Evolutionary conservation across 2,329 filamentous ascomycete genomes (phyloP).

Genomic region (Sarocladiaceae sp.): DNA sequence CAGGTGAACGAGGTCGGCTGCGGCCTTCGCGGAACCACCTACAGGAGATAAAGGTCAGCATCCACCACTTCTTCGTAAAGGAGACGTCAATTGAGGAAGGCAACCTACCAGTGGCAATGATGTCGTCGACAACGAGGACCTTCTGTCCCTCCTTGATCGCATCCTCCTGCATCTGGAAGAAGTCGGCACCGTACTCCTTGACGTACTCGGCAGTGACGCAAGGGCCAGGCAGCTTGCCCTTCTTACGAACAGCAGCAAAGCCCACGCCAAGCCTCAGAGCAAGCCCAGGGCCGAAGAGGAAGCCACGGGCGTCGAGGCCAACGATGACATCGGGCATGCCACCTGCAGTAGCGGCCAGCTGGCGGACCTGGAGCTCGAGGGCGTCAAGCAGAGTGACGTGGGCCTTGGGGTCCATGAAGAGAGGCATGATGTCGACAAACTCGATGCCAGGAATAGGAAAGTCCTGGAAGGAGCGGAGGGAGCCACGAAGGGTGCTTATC

Average conservation of each 20-base stretch:
- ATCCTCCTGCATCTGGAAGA: constrained; percentile 91
- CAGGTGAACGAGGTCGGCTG: constrained; percentile 77
- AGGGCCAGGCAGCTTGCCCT: constrained; percentile 89
- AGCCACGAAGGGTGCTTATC: constrained; percentile 63
- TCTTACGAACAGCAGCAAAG: constrained; percentile 91
- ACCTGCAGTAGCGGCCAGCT: constrained; percentile 48
- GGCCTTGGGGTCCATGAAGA: constrained; percentile 72
- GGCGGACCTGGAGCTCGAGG: constrained; percentile 73
- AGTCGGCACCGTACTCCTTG: constrained; percentile 95
- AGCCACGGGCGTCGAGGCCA: constrained; percentile 88
- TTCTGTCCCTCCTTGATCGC: constrained; percentile 80
- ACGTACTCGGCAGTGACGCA: constrained; percentile 79
- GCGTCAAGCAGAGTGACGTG: constrained; percentile 76
- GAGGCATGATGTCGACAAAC: constrained; percentile 96
- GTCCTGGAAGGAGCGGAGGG: constrained; percentile 81
- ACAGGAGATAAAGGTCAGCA: constrained; percentile 10
- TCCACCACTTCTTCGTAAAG: background rate
- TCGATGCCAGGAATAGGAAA: constrained; percentile 89
- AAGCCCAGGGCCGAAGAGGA: constrained; percentile 87
- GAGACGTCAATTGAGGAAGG: background rate
- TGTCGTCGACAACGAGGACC: constrained; percentile 92
- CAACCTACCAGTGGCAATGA: constrained; percentile 88
- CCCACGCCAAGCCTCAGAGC: constrained; percentile 75
- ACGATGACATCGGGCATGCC: constrained; percentile 81
- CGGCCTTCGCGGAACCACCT: constrained; percentile 90